Percentiles rank a stretch among this genome's conserved stretches.
These are phyloP conservation scores for Fennellomyces sp. DNA, from an alignment of 371 early-diverging fungal species.

Conservation along the genomic window DNA sequence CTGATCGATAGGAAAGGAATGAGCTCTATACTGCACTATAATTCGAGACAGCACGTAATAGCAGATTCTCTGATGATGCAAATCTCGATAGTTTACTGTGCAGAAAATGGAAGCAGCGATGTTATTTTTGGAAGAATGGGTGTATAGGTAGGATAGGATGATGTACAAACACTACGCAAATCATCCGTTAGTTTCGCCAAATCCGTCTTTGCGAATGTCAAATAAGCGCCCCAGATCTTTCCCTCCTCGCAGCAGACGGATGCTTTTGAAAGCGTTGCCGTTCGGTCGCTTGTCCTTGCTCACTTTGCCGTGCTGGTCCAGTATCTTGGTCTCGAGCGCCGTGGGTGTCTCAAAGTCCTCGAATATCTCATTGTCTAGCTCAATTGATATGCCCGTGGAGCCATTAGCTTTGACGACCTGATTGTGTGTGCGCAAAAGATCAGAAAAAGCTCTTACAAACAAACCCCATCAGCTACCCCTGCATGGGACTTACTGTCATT, in stretches of 20 bases:
- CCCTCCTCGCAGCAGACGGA: constrained; percentile 42
- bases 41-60: no score
- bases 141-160: constrained; percentile 6
- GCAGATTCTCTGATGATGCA: neutral
- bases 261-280: constrained; percentile 57
- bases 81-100: no score
- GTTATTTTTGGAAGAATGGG: neutral
- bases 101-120: neutral
- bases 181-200: constrained; percentile 40
- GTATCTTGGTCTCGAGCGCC: constrained; percentile 54
- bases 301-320: constrained; percentile 52
- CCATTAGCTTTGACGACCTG: constrained; percentile 55
- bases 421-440: no score
- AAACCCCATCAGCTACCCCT: no score
- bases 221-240: constrained; percentile 54
- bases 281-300: constrained; percentile 54
- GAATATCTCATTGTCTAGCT: constrained; percentile 43
- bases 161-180: constrained; percentile 22
- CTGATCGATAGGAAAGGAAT: no score
- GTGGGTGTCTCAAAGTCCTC: constrained; percentile 59
- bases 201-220: constrained; percentile 56
- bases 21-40: no score
- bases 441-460: no score
- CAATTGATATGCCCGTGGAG: constrained; percentile 45
- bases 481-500: constrained; percentile 40